These are phyloP conservation scores for Fusarium beomiforme DNA, from an alignment of 2,329 filamentous ascomycete genomes.

Conservation along the genomic window DNA sequence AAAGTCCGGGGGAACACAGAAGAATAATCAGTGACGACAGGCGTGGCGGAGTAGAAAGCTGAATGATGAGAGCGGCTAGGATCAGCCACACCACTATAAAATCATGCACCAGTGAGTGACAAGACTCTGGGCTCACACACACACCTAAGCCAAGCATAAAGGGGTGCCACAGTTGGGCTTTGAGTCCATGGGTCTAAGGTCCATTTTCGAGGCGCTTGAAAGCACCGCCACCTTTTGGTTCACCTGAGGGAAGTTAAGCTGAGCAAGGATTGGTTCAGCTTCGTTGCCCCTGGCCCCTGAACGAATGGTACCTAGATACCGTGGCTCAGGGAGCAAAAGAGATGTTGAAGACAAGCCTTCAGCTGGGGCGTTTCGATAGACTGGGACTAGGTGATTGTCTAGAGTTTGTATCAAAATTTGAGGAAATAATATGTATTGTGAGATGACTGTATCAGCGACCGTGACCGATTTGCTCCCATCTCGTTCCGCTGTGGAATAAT, in stretches of 20 bases:
- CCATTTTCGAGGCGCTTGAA: conserved; percentile 9
- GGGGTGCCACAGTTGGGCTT: conserved; percentile 29
- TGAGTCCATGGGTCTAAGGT: conserved; percentile 21
- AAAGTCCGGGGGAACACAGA: conserved; percentile 11
- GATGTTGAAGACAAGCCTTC: conserved; percentile 14
- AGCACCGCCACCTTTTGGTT: conserved; percentile 37
- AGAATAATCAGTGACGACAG: conserved; percentile 23
- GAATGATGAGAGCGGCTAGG: conserved; percentile 20
- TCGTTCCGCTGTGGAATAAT: background rate
- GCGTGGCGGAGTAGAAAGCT: conserved; percentile 33
- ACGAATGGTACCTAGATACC: background rate
- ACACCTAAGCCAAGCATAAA: conserved; percentile 18
- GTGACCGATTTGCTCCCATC: background rate
- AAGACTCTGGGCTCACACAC: conserved; percentile 22
- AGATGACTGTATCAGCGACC: no score
- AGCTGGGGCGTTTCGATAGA: conserved; percentile 32
- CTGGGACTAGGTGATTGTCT: background rate
- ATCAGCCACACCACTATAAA: conserved; percentile 35
- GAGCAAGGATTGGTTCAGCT: conserved; percentile 34
- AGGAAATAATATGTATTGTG: background rate
- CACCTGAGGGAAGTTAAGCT: conserved; percentile 34
- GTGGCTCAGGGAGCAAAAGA: background rate
- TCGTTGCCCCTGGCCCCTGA: conserved; percentile 10
- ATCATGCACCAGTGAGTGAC: conserved; percentile 15
- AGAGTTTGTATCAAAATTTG: background rate